Percentiles rank a stretch among this genome's conserved stretches.
These are phyloP conservation scores for Fusarium globosum DNA, from an alignment of 2,329 filamentous ascomycete species.

Conservation along the genomic window DNA sequence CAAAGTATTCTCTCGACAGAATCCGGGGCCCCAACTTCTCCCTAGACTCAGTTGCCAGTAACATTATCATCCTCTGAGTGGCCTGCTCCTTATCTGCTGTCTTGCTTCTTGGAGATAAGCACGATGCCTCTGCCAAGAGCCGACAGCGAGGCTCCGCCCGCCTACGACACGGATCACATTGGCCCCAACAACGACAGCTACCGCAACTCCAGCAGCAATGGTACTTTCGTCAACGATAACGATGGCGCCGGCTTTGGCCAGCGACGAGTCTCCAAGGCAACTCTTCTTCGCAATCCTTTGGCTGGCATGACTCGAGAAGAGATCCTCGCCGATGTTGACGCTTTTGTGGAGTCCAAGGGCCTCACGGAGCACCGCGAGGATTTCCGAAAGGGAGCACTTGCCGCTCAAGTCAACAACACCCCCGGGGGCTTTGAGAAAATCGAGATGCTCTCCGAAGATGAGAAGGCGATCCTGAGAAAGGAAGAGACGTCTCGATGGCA, in stretches of 20 bases:
- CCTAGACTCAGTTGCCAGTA: not conserved
- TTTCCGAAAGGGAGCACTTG: slow-evolving; percentile 63
- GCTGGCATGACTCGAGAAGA: slow-evolving; percentile 45
- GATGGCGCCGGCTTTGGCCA: not conserved
- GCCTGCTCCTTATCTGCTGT: not conserved
- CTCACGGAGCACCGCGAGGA: slow-evolving; percentile 52
- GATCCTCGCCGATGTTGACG: slow-evolving; percentile 50
- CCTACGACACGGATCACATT: slow-evolving; percentile 5
- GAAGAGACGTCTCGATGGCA: slow-evolving; percentile 49
- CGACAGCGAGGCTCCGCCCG: slow-evolving; percentile 43
- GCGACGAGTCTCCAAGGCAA: slow-evolving; percentile 37
- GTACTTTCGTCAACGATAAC: slow-evolving; percentile 33
- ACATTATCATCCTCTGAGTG: not conserved
- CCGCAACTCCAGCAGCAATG: slow-evolving; percentile 38
- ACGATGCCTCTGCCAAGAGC: slow-evolving; percentile 43
- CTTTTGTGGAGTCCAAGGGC: slow-evolving; percentile 51
- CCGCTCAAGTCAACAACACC: slow-evolving; percentile 59
- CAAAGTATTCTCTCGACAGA: not conserved
- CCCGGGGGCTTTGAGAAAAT: slow-evolving; percentile 46
- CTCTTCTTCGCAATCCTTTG: slow-evolving; percentile 48
- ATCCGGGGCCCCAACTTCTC: slow-evolving; percentile 25
- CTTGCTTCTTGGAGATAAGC: not conserved
- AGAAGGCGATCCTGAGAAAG: slow-evolving; percentile 44
- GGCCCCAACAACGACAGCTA: slow-evolving; percentile 1
- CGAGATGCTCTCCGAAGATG: slow-evolving; percentile 42